Base-by-base conservation (phyloP, 257 asterid genomes). In the Craterostigma plantagineum region DNA sequence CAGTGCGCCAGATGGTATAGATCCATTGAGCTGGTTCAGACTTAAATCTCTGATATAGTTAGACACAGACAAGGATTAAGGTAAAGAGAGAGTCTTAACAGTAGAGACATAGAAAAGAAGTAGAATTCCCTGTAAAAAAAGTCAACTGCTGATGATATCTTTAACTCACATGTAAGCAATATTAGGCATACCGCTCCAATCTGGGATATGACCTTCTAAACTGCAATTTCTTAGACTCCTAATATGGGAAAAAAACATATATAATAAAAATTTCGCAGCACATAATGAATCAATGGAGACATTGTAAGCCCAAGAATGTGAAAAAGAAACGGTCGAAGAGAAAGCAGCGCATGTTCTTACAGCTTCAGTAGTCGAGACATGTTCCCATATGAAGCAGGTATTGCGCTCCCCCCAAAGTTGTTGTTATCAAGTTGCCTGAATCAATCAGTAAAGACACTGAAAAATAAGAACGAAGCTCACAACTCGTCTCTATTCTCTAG, bases 161-260 rank as follows among this genome's bases (percentile, higher is more conserved):
- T 7, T 14, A 4, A 56, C 92, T 84, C 63, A 80, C 99, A 90
- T 63, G 69, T 75, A 90, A 51, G 82, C 69, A 55, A 90, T 63
- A 38, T 60, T 43, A 10, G 63, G 65, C 54, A 65, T 63, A 58
- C 68, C 80, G 71, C 85, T 74, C 78, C 91, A 70, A 45, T 75
- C 65, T 18, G 99, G 98, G 58, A 90, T 59, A n/a, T 73, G 60
- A 50, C 99, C 99, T 60, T 14, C 78, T 73, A 90, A 67, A 66
- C 69, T 73, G 74, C 99, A 90, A 78, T 90, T 90, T 65, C 96
- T 73, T 42, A 90, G 91, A 71, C 96, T 90, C 92, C 99, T 90
- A 84, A 57, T 50, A 63, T 14, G 61, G 42, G 33, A 49, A 51
- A 64, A 8, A 14, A 33, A 48, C 1, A 8, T 9, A 11, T 27